phyloP scores from a whole-genome alignment of 2,329 filamentous ascomycete genomes.

The Fusarium denticulatum region DNA sequence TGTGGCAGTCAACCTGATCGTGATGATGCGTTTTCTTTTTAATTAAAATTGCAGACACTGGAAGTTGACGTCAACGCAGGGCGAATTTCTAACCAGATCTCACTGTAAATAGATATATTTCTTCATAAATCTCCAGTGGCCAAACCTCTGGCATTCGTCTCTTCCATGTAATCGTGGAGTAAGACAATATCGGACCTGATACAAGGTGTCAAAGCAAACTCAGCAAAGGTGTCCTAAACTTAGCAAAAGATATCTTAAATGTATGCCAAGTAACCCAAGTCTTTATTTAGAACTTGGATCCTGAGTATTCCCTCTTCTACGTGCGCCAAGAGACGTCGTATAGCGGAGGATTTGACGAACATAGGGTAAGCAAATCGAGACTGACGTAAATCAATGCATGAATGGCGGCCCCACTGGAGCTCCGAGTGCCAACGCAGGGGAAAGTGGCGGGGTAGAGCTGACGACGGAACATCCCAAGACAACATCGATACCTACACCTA shows the following conservation, averaged over 20 bases:
- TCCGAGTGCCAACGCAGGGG: slow-evolving; percentile 21
- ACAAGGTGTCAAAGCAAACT: neutral
- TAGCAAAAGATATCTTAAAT: neutral
- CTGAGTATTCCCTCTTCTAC: no score
- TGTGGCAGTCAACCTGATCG: neutral
- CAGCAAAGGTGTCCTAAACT: neutral
- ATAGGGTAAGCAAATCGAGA: slow-evolving; percentile 32
- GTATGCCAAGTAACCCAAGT: accelerated
- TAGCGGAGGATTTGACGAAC: neutral
- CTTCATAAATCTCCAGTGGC: accelerated
- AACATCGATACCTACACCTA: slow-evolving; percentile 22
- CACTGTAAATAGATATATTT: accelerated
- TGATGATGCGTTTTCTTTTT: neutral
- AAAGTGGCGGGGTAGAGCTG: slow-evolving; percentile 43
- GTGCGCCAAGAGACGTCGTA: neutral
- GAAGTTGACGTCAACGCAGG: no score
- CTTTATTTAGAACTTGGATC: neutral
- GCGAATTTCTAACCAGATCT: neutral
- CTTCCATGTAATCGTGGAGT: no score
- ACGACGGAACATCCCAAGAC: slow-evolving; percentile 29
- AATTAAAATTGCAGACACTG: no score
- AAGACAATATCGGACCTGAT: no score
- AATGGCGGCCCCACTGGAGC: slow-evolving; percentile 37
- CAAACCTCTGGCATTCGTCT: no score
- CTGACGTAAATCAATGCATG: slow-evolving; percentile 12